Evolutionary conservation across 331 rosid species (phyloP).

Genomic region (Malus hybrid): DNA sequence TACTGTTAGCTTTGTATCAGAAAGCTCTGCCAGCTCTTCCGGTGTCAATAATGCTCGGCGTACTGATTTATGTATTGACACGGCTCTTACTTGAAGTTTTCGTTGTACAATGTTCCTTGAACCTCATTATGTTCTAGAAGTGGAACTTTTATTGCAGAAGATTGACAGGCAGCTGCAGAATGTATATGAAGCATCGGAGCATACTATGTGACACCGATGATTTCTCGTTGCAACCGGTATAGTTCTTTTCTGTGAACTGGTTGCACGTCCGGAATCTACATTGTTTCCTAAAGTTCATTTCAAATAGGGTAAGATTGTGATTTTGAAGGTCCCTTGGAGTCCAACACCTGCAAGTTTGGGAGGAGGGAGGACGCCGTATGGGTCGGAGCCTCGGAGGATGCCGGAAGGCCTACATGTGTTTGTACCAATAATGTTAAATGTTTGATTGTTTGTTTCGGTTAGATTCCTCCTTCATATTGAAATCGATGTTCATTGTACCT

Average conservation of each 20-base stretch:
- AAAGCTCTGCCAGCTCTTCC: conserved; percentile 97
- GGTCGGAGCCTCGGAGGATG: background rate
- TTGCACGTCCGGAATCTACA: background rate
- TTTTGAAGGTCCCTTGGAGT: background rate
- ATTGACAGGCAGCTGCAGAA: background rate
- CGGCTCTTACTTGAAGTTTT: conserved; percentile 82
- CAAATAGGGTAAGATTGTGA: background rate
- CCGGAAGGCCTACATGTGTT: background rate
- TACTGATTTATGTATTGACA: conserved; percentile 71
- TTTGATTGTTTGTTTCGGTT: background rate
- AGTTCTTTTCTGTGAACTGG: background rate
- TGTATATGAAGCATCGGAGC: background rate
- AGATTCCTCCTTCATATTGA: background rate
- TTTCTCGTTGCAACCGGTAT: background rate
- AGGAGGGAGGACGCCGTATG: background rate
- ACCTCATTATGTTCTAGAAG: conserved; percentile 72
- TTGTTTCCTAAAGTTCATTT: background rate
- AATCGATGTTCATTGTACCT: background rate
- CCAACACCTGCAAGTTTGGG: background rate
- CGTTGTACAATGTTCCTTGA: conserved; percentile 79
- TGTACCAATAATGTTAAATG: background rate
- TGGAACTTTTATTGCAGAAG: background rate
- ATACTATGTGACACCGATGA: background rate
- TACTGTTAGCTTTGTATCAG: conserved; percentile 79
- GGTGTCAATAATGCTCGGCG: conserved; percentile 64